Base-by-base conservation (phyloP, 2,329 filamentous ascomycete species). In the Nannizzia gypsea region DNA sequence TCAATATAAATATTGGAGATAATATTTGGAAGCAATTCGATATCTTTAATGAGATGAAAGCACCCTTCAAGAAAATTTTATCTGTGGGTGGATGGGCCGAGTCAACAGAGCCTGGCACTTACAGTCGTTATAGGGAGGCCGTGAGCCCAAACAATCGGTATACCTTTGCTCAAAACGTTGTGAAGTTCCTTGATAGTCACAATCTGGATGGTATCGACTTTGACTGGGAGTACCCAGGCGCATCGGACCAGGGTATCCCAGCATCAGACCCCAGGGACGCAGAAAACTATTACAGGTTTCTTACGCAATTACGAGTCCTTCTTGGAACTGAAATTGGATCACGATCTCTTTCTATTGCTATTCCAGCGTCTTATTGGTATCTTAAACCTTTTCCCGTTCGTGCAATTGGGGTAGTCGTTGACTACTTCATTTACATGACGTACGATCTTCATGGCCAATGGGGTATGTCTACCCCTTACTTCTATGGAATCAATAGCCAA, bases 41-140 rank as follows among this genome's bases (percentile, higher is more conserved):
- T 20, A 20, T 17, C n/a, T 31, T 54, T 2, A 54, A 54, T 15
- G 1, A 6, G 9, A 57, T 38, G 17, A n/a, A 26, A 8, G 34
- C 28, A 17, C 20, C 20, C 13, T 34, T 57, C 13, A 57, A 57
- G 36, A 36, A 40, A 17, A 57, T 57, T 4, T n/a, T 57, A 11
- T 57, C 56, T 22, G 70, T 78, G 60, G 75, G 76, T 20, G 76
- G 76, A 38, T 77, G 76, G 77, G 67, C 65, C 34, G 72, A 72
- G 60, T 74, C 70, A 2, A 76, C 76, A 0, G 66, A 68, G 2
- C 68, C 72, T 0, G 66, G 50, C 1, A 74, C 72, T 0, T 76
- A 70, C 60, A 54, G 60, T n/a, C 72, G 76, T 38, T 71, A 77
- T 59, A 67, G 75, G 6, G 62, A 72, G 6, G 73, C 61, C 15